Percentiles rank a stretch among this genome's conserved stretches.
These are phyloP conservation scores for Kalmanozyma brasiliensis DNA, from an alignment of 1,284 basidiomycete genomes.

Conservation along the genomic window DNA sequence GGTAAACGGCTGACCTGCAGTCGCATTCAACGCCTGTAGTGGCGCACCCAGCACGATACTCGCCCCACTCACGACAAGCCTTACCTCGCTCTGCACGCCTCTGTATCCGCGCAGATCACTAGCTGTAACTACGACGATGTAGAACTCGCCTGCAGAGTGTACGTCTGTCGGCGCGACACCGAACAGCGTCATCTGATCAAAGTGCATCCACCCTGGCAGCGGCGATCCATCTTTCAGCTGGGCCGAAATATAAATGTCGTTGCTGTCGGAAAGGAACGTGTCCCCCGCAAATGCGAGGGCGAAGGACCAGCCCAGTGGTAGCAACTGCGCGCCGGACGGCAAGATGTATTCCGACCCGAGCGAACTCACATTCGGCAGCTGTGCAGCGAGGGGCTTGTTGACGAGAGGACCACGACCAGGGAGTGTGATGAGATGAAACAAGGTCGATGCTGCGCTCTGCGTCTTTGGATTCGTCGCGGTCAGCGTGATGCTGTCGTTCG, in stretches of 20 bases:
- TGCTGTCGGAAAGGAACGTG: constrained; percentile 72
- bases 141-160: constrained; percentile 51
- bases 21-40: constrained; percentile 72
- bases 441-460: constrained; percentile 19
- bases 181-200: constrained; percentile 79
- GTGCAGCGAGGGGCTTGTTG: constrained; percentile 52
- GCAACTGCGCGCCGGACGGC: constrained; percentile 72
- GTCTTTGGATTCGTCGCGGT: constrained; percentile 30
- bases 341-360: constrained; percentile 56
- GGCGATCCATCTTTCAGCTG: constrained; percentile 75
- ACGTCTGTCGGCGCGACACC: constrained; percentile 77
- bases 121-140: constrained; percentile 56
- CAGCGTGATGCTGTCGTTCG: constrained; percentile 17
- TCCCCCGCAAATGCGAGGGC: constrained; percentile 82
- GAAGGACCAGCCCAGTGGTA: constrained; percentile 88
- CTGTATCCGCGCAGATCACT: constrained; percentile 58
- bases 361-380: constrained; percentile 56
- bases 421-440: constrained; percentile 52
- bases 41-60: constrained; percentile 37
- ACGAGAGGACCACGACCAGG: constrained; percentile 52
- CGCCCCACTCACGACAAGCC: constrained; percentile 52
- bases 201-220: constrained; percentile 81
- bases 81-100: constrained; percentile 52
- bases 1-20: constrained; percentile 69
- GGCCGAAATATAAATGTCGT: constrained; percentile 76